Evolutionary conservation across 257 asterid genomes (phyloP).

Genomic region (Lycium barbarum): DNA sequence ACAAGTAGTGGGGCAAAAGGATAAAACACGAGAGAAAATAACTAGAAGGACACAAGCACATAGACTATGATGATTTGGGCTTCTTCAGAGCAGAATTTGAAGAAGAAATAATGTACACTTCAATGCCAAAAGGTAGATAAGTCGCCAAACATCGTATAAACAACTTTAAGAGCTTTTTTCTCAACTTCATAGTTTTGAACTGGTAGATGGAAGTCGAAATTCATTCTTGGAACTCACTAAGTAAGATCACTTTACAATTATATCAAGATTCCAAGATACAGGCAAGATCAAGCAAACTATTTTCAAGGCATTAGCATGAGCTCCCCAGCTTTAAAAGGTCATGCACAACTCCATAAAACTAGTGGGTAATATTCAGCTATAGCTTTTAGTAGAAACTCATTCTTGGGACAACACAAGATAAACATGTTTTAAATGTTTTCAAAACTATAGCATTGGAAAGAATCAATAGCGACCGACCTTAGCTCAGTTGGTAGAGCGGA

Average conservation of each 20-base stretch:
- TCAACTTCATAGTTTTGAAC: not conserved
- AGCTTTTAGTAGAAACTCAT: not conserved
- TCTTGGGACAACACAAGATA: not conserved
- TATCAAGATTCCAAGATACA: not conserved
- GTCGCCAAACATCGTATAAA: too few relatives aligned
- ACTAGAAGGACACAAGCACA: too few relatives aligned
- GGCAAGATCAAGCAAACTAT: too few relatives aligned
- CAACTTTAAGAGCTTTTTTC: too few relatives aligned
- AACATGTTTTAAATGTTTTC: not conserved
- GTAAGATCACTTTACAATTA: not conserved
- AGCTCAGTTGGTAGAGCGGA: conserved; percentile 35
- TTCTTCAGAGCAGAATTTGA: too few relatives aligned
- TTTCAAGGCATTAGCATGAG: not conserved
- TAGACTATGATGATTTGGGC: too few relatives aligned
- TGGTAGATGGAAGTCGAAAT: not conserved
- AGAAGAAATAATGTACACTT: too few relatives aligned
- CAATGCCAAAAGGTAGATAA: too few relatives aligned
- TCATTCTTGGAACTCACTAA: not conserved
- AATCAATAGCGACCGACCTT: conserved; percentile 27
- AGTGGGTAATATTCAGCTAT: not conserved
- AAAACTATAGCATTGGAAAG: not conserved
- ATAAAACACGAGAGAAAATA: too few relatives aligned
- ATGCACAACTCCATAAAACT: not conserved
- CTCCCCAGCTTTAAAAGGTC: not conserved
- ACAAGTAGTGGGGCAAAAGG: not conserved